Evolutionary conservation across 805 yeast genomes (phyloP).

Genomic region (Torulaspora quercuum): DNA sequence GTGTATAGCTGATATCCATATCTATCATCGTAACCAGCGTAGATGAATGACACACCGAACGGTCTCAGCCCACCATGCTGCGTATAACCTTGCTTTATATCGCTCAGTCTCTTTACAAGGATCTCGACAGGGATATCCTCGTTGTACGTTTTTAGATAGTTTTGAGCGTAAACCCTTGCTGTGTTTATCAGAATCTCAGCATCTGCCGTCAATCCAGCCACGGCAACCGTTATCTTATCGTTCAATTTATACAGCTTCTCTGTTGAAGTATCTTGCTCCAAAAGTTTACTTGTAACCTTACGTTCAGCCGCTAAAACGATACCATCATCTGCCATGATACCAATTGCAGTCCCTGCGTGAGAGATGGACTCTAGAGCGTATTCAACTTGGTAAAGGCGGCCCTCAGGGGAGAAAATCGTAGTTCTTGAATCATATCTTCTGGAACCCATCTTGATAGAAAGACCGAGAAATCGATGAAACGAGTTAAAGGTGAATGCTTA

Average conservation of each 20-base stretch:
- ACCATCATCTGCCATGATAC: conserved; percentile 82
- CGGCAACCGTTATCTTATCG: conserved; percentile 85
- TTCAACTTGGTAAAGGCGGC: conserved; percentile 94
- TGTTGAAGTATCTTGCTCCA: conserved; percentile 90
- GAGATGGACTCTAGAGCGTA: conserved; percentile 97
- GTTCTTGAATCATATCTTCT: conserved; percentile 99
- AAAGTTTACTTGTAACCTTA: conserved; percentile 85
- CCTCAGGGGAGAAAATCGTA: conserved; percentile 98
- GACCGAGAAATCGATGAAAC: not conserved
- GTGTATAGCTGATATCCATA: conserved; percentile 90
- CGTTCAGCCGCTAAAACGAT: conserved; percentile 96
- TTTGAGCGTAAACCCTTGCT: conserved; percentile 83
- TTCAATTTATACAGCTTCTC: conserved; percentile 87
- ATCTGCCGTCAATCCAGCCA: conserved; percentile 97
- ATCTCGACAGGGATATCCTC: conserved; percentile 93
- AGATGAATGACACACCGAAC: conserved; percentile 93
- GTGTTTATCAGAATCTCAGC: conserved; percentile 85
- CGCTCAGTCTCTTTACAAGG: conserved; percentile 83
- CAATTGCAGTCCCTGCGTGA: conserved; percentile 96
- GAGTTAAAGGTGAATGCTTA: too few species aligned
- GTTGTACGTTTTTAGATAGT: conserved; percentile 77
- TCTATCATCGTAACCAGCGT: conserved; percentile 91
- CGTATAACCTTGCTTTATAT: conserved; percentile 95
- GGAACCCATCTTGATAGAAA: conserved; percentile 51
- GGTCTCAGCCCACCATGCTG: conserved; percentile 99